Evolutionary conservation across 2,329 filamentous ascomycete species (phyloP).

Genomic region (Rutstroemia sp.): DNA sequence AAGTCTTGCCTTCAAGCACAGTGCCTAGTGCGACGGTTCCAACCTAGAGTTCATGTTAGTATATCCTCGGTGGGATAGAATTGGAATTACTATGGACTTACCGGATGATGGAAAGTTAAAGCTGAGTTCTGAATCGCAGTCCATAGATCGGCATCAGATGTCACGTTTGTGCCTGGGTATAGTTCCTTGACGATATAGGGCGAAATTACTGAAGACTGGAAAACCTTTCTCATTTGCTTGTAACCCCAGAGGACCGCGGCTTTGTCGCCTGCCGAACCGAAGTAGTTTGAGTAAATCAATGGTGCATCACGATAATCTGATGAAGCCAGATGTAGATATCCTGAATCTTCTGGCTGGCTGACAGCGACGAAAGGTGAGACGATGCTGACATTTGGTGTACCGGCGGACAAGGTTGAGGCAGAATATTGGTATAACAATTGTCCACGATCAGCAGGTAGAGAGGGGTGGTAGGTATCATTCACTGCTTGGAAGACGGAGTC

Average conservation of each 20-base stretch:
- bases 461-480: not conserved
- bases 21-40: not conserved
- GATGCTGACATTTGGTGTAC: not conserved
- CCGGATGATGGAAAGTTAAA: not conserved
- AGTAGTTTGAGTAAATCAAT: not conserved
- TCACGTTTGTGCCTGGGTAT: not conserved
- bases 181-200: not conserved
- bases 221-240: not conserved
- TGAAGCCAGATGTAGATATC: not conserved
- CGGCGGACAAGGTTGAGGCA: not conserved
- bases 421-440: not conserved
- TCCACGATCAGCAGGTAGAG: not conserved
- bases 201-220: not conserved
- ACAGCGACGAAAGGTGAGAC: not conserved
- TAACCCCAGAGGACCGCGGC: not conserved
- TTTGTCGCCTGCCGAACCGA: not conserved
- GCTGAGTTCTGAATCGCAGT: not conserved
- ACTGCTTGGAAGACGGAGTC: not conserved
- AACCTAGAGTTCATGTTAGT: not conserved
- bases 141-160: not conserved
- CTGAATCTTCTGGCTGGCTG: not conserved
- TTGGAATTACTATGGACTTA: not conserved
- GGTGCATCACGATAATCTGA: not conserved
- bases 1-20: not conserved
- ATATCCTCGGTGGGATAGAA: not conserved